phyloP scores from a whole-genome alignment of 2,329 filamentous ascomycete genomes.

The Lachnellula subtilissima region DNA sequence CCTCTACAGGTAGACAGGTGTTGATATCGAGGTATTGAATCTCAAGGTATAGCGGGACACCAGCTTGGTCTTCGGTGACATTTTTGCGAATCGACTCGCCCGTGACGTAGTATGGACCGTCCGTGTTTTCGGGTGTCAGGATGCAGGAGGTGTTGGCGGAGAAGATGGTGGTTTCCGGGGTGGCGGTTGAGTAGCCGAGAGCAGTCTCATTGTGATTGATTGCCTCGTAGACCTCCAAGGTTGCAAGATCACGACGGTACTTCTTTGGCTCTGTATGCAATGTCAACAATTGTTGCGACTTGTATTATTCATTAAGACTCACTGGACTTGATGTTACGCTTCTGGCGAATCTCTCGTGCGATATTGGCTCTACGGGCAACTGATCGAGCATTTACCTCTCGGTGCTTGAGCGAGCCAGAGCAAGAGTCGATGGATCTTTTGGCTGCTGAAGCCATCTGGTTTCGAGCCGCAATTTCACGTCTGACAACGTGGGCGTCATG shows the following conservation, averaged over 20 bases:
- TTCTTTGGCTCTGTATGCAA: conserved; percentile 16
- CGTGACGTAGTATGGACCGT: conserved; percentile 46
- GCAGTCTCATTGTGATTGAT: conserved; percentile 19
- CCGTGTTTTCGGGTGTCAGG: conserved; percentile 45
- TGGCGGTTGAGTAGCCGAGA: conserved; percentile 29
- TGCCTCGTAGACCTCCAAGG: conserved; percentile 20
- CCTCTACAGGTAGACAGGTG: conserved; percentile 36
- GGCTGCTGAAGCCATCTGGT: conserved; percentile 19
- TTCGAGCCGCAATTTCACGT: conserved; percentile 19
- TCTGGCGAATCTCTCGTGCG: conserved; percentile 31
- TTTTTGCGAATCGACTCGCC: conserved; percentile 36
- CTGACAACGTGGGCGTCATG: conserved; percentile 17
- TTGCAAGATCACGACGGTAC: conserved; percentile 21
- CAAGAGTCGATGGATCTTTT: conserved; percentile 33
- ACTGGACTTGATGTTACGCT: conserved; percentile 23
- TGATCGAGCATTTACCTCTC: conserved; percentile 33
- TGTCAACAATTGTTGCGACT: neutral
- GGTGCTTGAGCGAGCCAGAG: conserved; percentile 32
- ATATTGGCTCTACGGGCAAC: conserved; percentile 32
- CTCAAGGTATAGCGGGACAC: conserved; percentile 35
- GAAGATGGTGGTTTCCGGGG: conserved; percentile 36
- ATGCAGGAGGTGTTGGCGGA: conserved; percentile 41
- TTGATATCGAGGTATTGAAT: conserved; percentile 37
- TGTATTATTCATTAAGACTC: neutral
- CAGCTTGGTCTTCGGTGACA: conserved; percentile 32